These are phyloP conservation scores for Candida endomychidarum DNA, from an alignment of 805 yeast genomes.

Conservation along the genomic window DNA sequence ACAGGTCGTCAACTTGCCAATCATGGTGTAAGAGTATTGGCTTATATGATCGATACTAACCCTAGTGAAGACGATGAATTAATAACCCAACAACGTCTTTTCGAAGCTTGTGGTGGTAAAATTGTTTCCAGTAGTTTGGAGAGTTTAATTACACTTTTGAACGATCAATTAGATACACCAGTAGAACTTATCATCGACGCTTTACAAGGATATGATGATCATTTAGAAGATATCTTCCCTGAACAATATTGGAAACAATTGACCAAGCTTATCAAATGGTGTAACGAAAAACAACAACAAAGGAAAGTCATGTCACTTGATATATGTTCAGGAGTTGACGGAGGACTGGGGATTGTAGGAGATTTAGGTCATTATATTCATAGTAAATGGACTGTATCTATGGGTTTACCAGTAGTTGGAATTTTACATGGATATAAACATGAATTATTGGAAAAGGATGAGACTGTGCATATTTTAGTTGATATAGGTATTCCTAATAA, in stretches of 20 bases:
- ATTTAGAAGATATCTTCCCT: constrained; percentile 55
- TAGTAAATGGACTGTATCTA: constrained; percentile 61
- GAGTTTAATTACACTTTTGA: constrained; percentile 34
- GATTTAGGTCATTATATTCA: constrained; percentile 32
- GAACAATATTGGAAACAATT: constrained; percentile 40
- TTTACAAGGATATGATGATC: constrained; percentile 78
- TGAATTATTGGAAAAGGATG: constrained; percentile 47
- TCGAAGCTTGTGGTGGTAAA: constrained; percentile 69
- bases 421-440: constrained; percentile 59
- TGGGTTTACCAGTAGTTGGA: constrained; percentile 73
- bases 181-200: constrained; percentile 81
- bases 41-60: constrained; percentile 36
- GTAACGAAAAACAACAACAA: constrained; percentile 44
- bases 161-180: constrained; percentile 61
- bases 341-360: constrained; percentile 65
- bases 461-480: constrained; percentile 57
- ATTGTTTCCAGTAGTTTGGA: constrained; percentile 28
- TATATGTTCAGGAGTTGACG: constrained; percentile 79
- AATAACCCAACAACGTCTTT: constrained; percentile 51
- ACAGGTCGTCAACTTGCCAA: constrained; percentile 77
- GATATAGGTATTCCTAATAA: constrained; percentile 71
- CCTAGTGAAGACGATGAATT: constrained; percentile 45
- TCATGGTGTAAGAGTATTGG: constrained; percentile 68
- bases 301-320: constrained; percentile 65
- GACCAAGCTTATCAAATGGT: constrained; percentile 60